phyloP scores from a whole-genome alignment of 345 rosid genomes.

The Rubroshorea leprosula region DNA sequence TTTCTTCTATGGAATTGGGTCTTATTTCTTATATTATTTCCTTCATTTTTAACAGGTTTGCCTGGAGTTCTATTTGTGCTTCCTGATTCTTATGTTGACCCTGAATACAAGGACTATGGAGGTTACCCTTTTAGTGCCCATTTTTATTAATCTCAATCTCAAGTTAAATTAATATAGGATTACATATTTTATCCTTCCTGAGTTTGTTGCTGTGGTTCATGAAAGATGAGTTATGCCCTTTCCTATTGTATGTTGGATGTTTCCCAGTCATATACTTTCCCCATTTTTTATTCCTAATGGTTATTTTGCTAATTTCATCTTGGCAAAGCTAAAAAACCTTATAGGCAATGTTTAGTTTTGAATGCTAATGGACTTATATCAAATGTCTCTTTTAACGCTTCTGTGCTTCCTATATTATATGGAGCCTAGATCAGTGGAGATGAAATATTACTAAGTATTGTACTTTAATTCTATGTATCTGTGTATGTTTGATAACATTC shows the following conservation, averaged over 20 bases:
- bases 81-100: slow-evolving; percentile 90
- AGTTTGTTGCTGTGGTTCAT: neutral
- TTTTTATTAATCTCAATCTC: no score
- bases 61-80: slow-evolving; percentile 91
- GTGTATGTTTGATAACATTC: no score
- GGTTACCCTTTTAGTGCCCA: slow-evolving; percentile 35
- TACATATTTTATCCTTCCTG: neutral
- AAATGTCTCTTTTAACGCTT: neutral
- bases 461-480: no score
- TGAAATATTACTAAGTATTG: no score
- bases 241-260: no score
- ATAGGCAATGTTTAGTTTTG: slow-evolving; percentile 27
- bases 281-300: neutral
- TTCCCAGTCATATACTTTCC: no score
- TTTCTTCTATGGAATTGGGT: neutral
- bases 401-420: neutral
- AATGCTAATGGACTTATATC: slow-evolving; percentile 29
- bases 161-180: no score
- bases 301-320: slow-evolving; percentile 19
- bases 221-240: no score
- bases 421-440: neutral
- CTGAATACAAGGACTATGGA: slow-evolving; percentile 88
- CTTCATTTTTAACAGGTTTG: slow-evolving; percentile 38
- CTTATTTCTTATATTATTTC: neutral
- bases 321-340: slow-evolving; percentile 27